phyloP scores from a whole-genome alignment of 75 land plant genomes.

The Cryptomeria japonica region DNA sequence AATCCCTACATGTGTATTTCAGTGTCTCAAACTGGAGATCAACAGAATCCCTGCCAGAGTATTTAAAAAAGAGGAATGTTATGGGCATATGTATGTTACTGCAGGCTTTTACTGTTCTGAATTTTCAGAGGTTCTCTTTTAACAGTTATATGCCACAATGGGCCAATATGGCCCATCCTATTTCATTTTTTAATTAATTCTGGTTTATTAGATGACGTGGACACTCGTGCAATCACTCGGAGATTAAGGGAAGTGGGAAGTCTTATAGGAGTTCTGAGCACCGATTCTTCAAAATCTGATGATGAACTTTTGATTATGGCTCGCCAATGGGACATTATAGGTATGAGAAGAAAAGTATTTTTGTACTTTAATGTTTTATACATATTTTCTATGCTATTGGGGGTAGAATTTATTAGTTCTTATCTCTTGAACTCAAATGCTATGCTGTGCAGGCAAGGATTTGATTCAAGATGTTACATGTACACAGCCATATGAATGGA shows the following conservation, averaged over 20 bases:
- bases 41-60: slow-evolving; percentile 69
- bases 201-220: slow-evolving; percentile 80
- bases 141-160: neutral
- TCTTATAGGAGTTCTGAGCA: slow-evolving; percentile 87
- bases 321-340: slow-evolving; percentile 83
- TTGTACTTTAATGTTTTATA: neutral
- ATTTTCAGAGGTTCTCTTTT: slow-evolving; percentile 1
- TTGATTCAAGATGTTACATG: slow-evolving; percentile 83
- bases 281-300: slow-evolving; percentile 77
- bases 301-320: slow-evolving; percentile 78
- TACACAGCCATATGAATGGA: slow-evolving; percentile 77
- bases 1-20: neutral
- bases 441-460: slow-evolving; percentile 70
- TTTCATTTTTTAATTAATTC: neutral
- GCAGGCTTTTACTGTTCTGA: neutral
- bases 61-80: slow-evolving; percentile 77
- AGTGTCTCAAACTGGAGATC: slow-evolving; percentile 97
- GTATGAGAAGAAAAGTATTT: slow-evolving; percentile 29
- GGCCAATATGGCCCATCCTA: neutral
- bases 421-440: neutral
- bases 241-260: slow-evolving; percentile 92
- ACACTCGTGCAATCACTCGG: slow-evolving; percentile 98
- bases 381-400: neutral
- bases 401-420: neutral
- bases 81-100: slow-evolving; percentile 92